Conservation (phyloP, 2,329 filamentous ascomycete genomes). For the Alternaria arbusti region DNA sequence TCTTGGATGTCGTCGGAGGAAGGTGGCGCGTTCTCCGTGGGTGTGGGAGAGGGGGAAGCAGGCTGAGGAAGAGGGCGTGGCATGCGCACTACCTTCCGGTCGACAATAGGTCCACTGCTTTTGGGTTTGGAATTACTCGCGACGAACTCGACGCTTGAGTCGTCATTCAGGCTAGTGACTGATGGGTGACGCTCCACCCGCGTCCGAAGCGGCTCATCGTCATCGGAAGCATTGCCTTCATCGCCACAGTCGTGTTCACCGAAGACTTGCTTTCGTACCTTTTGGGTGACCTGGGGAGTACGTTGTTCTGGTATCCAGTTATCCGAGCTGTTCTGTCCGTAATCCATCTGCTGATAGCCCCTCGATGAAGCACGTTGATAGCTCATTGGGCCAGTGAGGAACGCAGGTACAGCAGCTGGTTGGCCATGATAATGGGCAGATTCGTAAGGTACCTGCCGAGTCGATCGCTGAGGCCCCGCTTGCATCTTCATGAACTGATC, state of each 20-base stretch:
- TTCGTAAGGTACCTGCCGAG: not conserved
- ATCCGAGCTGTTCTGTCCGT: not conserved
- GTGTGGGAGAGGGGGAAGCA: not conserved
- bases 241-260: not conserved
- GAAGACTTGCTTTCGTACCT: not conserved
- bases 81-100: not conserved
- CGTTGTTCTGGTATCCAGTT: not conserved
- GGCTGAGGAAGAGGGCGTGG: not conserved
- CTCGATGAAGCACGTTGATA: not conserved
- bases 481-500: not conserved
- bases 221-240: constrained; percentile 12
- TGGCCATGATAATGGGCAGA: not conserved
- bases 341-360: not conserved
- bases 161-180: not conserved
- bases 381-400: not conserved
- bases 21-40: not conserved
- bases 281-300: not conserved
- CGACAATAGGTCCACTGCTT: not conserved
- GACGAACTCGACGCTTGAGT: constrained; percentile 7
- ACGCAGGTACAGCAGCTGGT: not conserved
- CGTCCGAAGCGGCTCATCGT: constrained; percentile 25
- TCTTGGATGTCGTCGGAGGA: not conserved
- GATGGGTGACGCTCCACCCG: constrained; percentile 15
- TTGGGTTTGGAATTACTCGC: constrained; percentile 1
- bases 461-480: not conserved